Evolutionary conservation across 2,329 filamentous ascomycete genomes (phyloP), one percentile per base, ranked within the genome.

Genomic region (Conoideocrella luteorostrata): DNA sequence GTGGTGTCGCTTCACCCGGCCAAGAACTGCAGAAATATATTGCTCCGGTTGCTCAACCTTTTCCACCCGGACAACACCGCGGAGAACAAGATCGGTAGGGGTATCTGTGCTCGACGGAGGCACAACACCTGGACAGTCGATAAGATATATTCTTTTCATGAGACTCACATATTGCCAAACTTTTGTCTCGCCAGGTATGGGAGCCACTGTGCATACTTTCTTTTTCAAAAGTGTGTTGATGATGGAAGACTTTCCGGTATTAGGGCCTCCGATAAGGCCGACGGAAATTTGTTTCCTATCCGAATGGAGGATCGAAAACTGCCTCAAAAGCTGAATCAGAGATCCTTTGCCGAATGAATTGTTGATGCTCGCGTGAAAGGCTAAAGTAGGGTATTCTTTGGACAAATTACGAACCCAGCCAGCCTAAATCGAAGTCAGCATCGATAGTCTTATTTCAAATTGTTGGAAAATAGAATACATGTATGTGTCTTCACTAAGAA

Each of bases 401-500:
- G 88, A 95, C 1, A 98, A 74, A 42, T 79, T 69, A 52, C 88
- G 84, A 42, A 98, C 91, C 93, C 93, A 98, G 48, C 85, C 81
- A 57, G 93, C 91, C 93, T 97, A 43, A 50, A 24, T 35, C 44
- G n/a, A 33, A 15, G 39, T 55, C 41, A 54, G 49, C 34, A 13
- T 10, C 4, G 18, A 29, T 13, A 4, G 11, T 4, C 20, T 23
- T 7, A 17, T 21, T 21, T 26, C 30, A 47, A 47, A 44, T 38
- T 33, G 15, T 26, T 49, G 50, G 53, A 17, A 21, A 6, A 40
- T 37, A 38, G 38, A 43, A 36, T 52, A 59, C 56, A 68, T 75
- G 71, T 98, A 78, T 91, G 90, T 85, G 84, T 86, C 87, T 85
- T 88, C 85, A 97, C 93, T 98, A 98, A 95, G 93, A 97, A 86